Percentiles rank a stretch among this genome's conserved stretches.
These are phyloP conservation scores for Fusarium floridanum DNA, from an alignment of 2,329 filamentous ascomycete genomes.

Conservation along the genomic window DNA sequence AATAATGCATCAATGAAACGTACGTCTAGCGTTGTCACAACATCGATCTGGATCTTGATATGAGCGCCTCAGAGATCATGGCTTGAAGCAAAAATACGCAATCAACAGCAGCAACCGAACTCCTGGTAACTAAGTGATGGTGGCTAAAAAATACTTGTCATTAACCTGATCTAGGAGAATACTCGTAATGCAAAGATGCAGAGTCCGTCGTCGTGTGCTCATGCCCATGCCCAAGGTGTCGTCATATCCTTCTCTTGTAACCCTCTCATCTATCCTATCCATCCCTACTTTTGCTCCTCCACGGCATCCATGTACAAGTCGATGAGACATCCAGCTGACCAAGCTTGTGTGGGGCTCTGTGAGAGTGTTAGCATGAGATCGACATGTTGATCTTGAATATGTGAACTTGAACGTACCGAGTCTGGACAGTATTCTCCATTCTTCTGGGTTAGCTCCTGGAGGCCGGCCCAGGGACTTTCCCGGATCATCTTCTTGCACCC, in stretches of 20 bases:
- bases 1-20: neutral
- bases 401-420: constrained; percentile 72
- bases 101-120: neutral
- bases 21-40: neutral
- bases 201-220: constrained; percentile 18
- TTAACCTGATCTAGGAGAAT: constrained; percentile 39
- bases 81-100: neutral
- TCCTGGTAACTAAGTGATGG: neutral
- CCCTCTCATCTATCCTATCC: constrained; percentile 18
- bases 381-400: neutral
- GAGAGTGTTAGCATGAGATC: constrained; percentile 27
- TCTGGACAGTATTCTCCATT: constrained; percentile 85
- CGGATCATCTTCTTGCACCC: constrained; percentile 89
- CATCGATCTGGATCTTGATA: neutral
- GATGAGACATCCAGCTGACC: constrained; percentile 94
- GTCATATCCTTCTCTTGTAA: constrained; percentile 19
- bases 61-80: neutral
- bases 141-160: constrained; percentile 28
- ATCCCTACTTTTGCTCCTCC: constrained; percentile 58
- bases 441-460: constrained; percentile 95
- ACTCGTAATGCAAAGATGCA: constrained; percentile 19
- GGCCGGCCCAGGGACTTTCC: constrained; percentile 86
- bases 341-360: constrained; percentile 93
- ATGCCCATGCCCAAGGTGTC: constrained; percentile 20
- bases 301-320: constrained; percentile 95